A percentile compares a stretch with the other conserved stretches of the same genome.
phyloP scores from a whole-genome alignment of 306 rosid genomes.

The Cicer bijugum region DNA sequence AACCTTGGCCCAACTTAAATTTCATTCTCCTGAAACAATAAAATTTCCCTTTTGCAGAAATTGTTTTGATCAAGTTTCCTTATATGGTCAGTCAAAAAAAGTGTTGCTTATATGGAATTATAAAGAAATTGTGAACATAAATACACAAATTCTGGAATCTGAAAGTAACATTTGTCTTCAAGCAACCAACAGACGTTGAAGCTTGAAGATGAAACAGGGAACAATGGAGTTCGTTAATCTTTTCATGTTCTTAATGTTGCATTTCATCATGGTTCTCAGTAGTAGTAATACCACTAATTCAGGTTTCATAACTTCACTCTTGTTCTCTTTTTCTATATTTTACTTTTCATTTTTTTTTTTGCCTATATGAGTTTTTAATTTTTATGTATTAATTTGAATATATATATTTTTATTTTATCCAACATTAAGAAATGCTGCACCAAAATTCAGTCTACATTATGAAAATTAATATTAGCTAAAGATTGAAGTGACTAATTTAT shows the following conservation, averaged over 20 bases:
- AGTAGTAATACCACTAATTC: slow-evolving; percentile 28
- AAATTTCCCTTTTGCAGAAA: neutral
- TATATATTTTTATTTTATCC: neutral
- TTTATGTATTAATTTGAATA: neutral
- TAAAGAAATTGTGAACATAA: slow-evolving; percentile 15
- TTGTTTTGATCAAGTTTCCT: slow-evolving; percentile 18
- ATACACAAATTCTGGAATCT: slow-evolving; percentile 29
- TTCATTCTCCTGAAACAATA: slow-evolving; percentile 2
- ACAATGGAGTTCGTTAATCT: slow-evolving; percentile 30
- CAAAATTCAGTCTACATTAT: neutral
- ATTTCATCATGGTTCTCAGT: slow-evolving; percentile 26
- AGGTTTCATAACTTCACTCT: slow-evolving; percentile 34
- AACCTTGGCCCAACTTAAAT: neutral
- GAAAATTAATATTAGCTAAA: slow-evolving; percentile 24
- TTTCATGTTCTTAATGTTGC: slow-evolving; percentile 39
- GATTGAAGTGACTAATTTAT: slow-evolving; percentile 49
- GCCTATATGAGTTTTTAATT: no score
- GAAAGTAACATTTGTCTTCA: slow-evolving; percentile 27
- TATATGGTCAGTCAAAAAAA: neutral
- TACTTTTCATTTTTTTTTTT: neutral
- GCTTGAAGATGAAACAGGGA: neutral
- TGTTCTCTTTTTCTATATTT: neutral
- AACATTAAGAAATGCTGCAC: neutral
- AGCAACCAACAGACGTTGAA: neutral
- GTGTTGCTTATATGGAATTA: neutral